Conservation (phyloP, 805 yeast species). For the Candida silvicultrix region DNA sequence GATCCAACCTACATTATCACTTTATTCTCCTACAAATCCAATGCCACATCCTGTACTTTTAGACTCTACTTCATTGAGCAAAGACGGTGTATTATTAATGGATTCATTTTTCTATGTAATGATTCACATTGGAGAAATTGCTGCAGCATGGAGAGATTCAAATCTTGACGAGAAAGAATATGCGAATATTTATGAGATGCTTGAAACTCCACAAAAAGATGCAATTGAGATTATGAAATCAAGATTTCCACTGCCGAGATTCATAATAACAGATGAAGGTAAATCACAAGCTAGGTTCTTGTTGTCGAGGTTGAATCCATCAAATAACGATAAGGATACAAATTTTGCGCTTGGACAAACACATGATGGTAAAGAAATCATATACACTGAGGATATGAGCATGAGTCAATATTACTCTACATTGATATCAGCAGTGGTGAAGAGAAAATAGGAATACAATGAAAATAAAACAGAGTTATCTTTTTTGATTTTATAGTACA, state of each 20-base stretch:
- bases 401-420: slow-evolving; percentile 9
- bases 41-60: slow-evolving; percentile 84
- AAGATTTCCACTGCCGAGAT: slow-evolving; percentile 93
- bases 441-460: neutral
- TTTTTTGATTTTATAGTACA: no score
- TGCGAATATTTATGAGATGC: slow-evolving; percentile 70
- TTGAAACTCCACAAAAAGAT: slow-evolving; percentile 81
- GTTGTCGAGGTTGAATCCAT: slow-evolving; percentile 87
- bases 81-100: slow-evolving; percentile 74
- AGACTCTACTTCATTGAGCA: slow-evolving; percentile 83
- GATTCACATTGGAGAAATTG: slow-evolving; percentile 85
- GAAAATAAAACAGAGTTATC: no score
- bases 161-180: slow-evolving; percentile 84
- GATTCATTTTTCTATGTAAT: slow-evolving; percentile 95
- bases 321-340: slow-evolving; percentile 49
- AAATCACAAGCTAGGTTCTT: slow-evolving; percentile 96
- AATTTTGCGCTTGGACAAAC: neutral
- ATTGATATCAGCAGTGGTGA: slow-evolving; percentile 2
- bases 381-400: slow-evolving; percentile 12
- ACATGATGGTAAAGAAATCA: slow-evolving; percentile 31
- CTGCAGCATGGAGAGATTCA: slow-evolving; percentile 91
- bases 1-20: slow-evolving; percentile 92
- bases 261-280: slow-evolving; percentile 92
- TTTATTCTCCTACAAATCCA: slow-evolving; percentile 61
- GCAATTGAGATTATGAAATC: slow-evolving; percentile 83